These are phyloP conservation scores for Verticillium dahliae DNA, from an alignment of 2,329 filamentous ascomycete genomes.

Conservation along the genomic window DNA sequence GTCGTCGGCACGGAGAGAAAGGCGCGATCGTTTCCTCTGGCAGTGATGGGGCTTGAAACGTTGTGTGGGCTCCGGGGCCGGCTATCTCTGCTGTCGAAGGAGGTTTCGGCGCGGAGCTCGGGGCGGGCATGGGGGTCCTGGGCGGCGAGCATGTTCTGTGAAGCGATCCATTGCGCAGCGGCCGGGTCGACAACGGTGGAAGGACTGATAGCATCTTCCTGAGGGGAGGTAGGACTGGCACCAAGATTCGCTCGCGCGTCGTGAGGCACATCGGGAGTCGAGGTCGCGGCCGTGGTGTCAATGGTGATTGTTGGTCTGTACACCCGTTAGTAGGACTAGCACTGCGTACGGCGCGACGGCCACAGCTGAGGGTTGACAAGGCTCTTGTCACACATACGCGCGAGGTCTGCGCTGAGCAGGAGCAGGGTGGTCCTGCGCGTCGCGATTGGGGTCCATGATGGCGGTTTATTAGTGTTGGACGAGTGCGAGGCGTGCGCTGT, in stretches of 20 bases:
- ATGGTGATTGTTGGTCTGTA: slow-evolving; percentile 49
- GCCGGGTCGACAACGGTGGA: slow-evolving; percentile 26
- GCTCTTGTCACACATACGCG: slow-evolving; percentile 29
- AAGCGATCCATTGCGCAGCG: slow-evolving; percentile 16
- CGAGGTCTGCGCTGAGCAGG: slow-evolving; percentile 19
- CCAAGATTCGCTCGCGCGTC: slow-evolving; percentile 14
- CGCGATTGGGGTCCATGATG: slow-evolving; percentile 7
- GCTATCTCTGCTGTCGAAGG: slow-evolving; percentile 61
- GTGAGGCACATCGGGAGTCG: slow-evolving; percentile 20
- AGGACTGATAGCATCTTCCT: slow-evolving; percentile 34
- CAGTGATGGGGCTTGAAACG: slow-evolving; percentile 52
- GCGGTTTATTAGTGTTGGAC: not conserved
- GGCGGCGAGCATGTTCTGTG: slow-evolving; percentile 16
- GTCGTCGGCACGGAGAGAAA: slow-evolving; percentile 62
- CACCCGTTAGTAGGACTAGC: not conserved
- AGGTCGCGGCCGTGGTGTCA: slow-evolving; percentile 35
- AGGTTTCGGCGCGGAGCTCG: slow-evolving; percentile 48
- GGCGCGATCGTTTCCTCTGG: slow-evolving; percentile 37
- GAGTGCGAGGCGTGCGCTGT: not conserved
- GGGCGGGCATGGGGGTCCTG: slow-evolving; percentile 18
- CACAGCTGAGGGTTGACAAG: not conserved
- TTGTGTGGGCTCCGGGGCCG: slow-evolving; percentile 68
- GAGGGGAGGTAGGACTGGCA: slow-evolving; percentile 27
- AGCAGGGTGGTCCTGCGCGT: slow-evolving; percentile 7
- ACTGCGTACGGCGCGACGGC: not conserved